A percentile compares a stretch with the other conserved stretches of the same genome.
These are phyloP conservation scores for Leccinum boreale DNA, from an alignment of 768 basidiomycete genomes.

Conservation along the genomic window DNA sequence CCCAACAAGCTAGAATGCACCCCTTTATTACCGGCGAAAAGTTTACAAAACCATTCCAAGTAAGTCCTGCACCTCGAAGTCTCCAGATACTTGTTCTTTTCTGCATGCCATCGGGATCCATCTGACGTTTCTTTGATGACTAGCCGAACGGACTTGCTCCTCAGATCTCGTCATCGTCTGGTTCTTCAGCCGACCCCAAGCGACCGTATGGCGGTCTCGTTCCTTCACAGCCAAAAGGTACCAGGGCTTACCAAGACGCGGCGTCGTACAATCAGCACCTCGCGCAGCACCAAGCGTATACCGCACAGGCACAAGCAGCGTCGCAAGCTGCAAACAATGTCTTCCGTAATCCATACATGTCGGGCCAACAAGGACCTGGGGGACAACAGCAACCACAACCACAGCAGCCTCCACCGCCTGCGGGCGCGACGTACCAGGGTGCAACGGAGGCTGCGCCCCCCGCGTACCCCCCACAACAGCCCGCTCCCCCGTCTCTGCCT, in stretches of 20 bases:
- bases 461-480: slow-evolving; percentile 26
- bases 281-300: slow-evolving; percentile 90
- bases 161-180: slow-evolving; percentile 29
- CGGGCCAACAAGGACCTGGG: slow-evolving; percentile 41
- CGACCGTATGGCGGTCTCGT: slow-evolving; percentile 92
- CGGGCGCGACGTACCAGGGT: slow-evolving; percentile 25
- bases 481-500: slow-evolving; percentile 21
- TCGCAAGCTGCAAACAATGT: slow-evolving; percentile 66
- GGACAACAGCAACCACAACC: slow-evolving; percentile 28
- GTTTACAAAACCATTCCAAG: slow-evolving; percentile 82
- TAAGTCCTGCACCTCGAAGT: slow-evolving; percentile 34
- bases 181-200: slow-evolving; percentile 59
- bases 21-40: slow-evolving; percentile 99
- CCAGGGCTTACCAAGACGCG: slow-evolving; percentile 86
- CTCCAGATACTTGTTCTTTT: neutral
- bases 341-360: slow-evolving; percentile 81
- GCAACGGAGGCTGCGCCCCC: slow-evolving; percentile 12
- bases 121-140: slow-evolving; percentile 3
- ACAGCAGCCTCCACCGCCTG: slow-evolving; percentile 6
- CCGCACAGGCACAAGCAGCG: slow-evolving; percentile 77
- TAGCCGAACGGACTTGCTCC: slow-evolving; percentile 52
- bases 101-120: slow-evolving; percentile 1
- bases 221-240: slow-evolving; percentile 82
- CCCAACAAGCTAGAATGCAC: slow-evolving; percentile 92
- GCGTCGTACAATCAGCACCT: slow-evolving; percentile 93